phyloP scores from a whole-genome alignment of 306 rosid genomes.

The Luffa aegyptiaca region DNA sequence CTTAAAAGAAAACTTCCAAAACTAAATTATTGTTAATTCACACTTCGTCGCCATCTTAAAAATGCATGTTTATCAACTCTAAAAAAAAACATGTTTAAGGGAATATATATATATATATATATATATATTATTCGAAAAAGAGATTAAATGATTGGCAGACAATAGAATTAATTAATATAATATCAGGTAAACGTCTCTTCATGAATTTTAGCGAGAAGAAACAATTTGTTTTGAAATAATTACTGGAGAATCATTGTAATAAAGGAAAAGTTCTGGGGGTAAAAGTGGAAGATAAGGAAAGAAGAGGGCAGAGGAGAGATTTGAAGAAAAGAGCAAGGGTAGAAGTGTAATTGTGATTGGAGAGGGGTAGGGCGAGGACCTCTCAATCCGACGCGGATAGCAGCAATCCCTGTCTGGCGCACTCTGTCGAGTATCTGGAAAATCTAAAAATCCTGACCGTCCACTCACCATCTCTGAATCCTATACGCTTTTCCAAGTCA shows the following conservation, averaged over 20 bases:
- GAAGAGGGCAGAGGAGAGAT: not conserved
- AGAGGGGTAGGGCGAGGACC: not conserved
- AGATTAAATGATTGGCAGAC: not conserved
- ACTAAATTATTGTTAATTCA: not conserved
- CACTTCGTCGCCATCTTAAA: not conserved
- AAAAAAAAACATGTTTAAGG: not conserved
- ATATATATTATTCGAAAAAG: not conserved
- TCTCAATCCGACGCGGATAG: constrained; percentile 12
- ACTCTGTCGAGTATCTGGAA: not conserved
- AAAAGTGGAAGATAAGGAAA: not conserved
- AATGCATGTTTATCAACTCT: not conserved
- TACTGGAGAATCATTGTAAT: not conserved
- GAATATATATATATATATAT: not conserved
- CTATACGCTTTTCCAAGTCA: constrained; percentile 8
- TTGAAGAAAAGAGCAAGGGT: not conserved
- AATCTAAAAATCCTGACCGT: not conserved
- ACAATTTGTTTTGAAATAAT: not conserved
- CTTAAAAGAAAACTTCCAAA: not conserved
- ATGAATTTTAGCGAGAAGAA: not conserved
- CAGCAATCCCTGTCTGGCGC: constrained; percentile 11
- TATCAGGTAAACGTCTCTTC: not conserved
- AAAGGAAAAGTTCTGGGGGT: not conserved
- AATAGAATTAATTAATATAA: not conserved
- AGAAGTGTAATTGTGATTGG: not conserved
- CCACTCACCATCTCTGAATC: constrained; percentile 5